phyloP scores from a whole-genome alignment of 31 red algal species.

The Odonthalia washingtoniensis region DNA sequence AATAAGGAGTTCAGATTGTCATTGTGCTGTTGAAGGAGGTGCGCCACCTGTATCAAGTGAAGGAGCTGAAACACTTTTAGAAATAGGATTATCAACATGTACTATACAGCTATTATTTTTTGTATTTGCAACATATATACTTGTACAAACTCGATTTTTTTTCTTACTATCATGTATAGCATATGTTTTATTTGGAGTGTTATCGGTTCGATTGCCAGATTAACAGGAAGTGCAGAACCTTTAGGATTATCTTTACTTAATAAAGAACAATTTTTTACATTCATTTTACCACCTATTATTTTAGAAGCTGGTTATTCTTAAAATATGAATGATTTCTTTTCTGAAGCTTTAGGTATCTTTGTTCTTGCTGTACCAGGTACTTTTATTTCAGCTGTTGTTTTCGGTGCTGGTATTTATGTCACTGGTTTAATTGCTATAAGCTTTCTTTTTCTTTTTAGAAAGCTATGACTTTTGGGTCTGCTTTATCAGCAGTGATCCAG shows the following conservation, averaged over 20 bases:
- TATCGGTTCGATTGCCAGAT: slow-evolving; percentile 83
- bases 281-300: slow-evolving; percentile 96
- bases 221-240: slow-evolving; percentile 69
- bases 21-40: slow-evolving; percentile 57
- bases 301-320: slow-evolving; percentile 94
- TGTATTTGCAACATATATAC: slow-evolving; percentile 81
- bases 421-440: slow-evolving; percentile 45
- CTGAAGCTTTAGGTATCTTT: slow-evolving; percentile 75
- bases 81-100: slow-evolving; percentile 77
- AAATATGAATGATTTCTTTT: slow-evolving; percentile 87
- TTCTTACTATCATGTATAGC: slow-evolving; percentile 91
- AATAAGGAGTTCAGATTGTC: slow-evolving; percentile 70
- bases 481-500: slow-evolving; percentile 95
- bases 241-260: slow-evolving; percentile 78
- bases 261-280: slow-evolving; percentile 94
- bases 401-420: slow-evolving; percentile 80
- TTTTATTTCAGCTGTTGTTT: slow-evolving; percentile 81
- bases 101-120: slow-evolving; percentile 74
- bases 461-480: slow-evolving; percentile 90
- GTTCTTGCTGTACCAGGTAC: slow-evolving; percentile 89
- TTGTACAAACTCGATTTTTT: slow-evolving; percentile 70
- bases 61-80: slow-evolving; percentile 75
- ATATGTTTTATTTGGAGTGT: slow-evolving; percentile 89
- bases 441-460: slow-evolving; percentile 90
- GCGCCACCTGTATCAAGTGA: slow-evolving; percentile 54